Conservation (phyloP, 1,284 basidiomycete species). For the Omphalotus olearius region DNA sequence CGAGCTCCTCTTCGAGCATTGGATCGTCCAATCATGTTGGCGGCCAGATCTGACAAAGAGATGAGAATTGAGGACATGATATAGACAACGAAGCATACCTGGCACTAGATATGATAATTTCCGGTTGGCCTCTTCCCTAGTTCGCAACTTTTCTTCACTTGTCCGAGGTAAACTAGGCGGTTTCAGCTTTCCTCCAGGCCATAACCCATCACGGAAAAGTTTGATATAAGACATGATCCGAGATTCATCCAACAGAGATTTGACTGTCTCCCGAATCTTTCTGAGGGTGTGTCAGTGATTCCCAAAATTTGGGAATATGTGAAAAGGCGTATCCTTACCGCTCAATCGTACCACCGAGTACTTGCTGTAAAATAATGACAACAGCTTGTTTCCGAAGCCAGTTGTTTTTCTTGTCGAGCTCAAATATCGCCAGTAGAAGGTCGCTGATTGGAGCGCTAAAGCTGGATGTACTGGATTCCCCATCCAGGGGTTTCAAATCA, state of each 20-base stretch:
- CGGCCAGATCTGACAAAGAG: constrained; percentile 69
- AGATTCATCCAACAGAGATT: constrained; percentile 57
- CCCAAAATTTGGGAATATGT: neutral
- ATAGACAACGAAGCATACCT: constrained; percentile 42
- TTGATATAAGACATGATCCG: constrained; percentile 66
- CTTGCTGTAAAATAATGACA: constrained; percentile 93
- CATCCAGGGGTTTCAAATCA: constrained; percentile 76
- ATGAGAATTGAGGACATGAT: neutral
- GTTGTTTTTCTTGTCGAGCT: constrained; percentile 92
- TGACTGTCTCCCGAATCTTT: constrained; percentile 81
- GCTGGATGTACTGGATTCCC: constrained; percentile 78
- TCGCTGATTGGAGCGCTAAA: constrained; percentile 96
- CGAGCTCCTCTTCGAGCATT: constrained; percentile 91
- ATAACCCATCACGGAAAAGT: constrained; percentile 69
- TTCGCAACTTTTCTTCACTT: constrained; percentile 72
- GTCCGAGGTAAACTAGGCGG: constrained; percentile 63
- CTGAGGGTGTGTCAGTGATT: constrained; percentile 34
- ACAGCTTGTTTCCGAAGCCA: constrained; percentile 97
- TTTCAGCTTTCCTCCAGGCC: constrained; percentile 79
- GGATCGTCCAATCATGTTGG: constrained; percentile 93
- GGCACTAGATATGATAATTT: constrained; percentile 89
- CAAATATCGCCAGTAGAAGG: constrained; percentile 87
- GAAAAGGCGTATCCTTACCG: constrained; percentile 44
- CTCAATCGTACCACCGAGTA: constrained; percentile 93
- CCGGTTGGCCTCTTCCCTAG: constrained; percentile 81